Evolutionary conservation across 768 basidiomycete genomes (phyloP).

Genomic region (Gelatoporia subvermispora): DNA sequence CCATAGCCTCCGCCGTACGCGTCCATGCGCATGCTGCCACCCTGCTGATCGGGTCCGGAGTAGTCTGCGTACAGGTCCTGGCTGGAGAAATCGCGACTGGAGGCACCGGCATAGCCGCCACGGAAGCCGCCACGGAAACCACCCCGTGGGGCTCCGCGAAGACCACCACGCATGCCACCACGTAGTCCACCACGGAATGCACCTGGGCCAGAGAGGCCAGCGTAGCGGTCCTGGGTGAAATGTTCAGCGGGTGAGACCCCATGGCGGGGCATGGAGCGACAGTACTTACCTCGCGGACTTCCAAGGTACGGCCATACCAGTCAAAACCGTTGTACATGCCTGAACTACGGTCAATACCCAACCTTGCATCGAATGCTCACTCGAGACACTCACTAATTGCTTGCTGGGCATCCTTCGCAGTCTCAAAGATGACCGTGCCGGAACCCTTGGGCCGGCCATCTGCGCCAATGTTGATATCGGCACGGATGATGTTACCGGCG

Average conservation of each 20-base stretch:
- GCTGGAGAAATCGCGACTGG: conserved; percentile 72
- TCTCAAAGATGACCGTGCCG: conserved; percentile 96
- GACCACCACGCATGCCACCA: conserved; percentile 42
- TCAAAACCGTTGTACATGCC: conserved; percentile 97
- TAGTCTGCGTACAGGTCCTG: conserved; percentile 92
- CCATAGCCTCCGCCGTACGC: conserved; percentile 32
- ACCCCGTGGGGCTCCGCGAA: conserved; percentile 53
- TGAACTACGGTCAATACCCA: conserved; percentile 25
- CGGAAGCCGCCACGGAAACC: conserved; percentile 52
- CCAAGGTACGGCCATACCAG: conserved; percentile 93
- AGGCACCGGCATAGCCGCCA: conserved; percentile 36
- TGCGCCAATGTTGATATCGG: conserved; percentile 90
- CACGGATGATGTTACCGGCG: conserved; percentile 91
- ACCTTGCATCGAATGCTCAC: background rate
- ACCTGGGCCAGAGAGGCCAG: conserved; percentile 70
- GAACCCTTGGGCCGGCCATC: conserved; percentile 95
- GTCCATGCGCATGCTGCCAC: conserved; percentile 32
- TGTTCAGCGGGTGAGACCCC: background rate
- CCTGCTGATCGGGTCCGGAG: conserved; percentile 75
- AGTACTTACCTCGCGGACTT: conserved; percentile 82
- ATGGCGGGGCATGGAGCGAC: background rate
- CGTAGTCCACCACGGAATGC: conserved; percentile 52
- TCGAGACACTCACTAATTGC: conserved; percentile 69
- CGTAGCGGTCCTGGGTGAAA: conserved; percentile 70
- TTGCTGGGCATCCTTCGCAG: conserved; percentile 82